Percentiles rank a stretch among this genome's conserved stretches.
These are phyloP conservation scores for Fusarium metavorans DNA, from an alignment of 2,329 filamentous ascomycete genomes.

Conservation along the genomic window DNA sequence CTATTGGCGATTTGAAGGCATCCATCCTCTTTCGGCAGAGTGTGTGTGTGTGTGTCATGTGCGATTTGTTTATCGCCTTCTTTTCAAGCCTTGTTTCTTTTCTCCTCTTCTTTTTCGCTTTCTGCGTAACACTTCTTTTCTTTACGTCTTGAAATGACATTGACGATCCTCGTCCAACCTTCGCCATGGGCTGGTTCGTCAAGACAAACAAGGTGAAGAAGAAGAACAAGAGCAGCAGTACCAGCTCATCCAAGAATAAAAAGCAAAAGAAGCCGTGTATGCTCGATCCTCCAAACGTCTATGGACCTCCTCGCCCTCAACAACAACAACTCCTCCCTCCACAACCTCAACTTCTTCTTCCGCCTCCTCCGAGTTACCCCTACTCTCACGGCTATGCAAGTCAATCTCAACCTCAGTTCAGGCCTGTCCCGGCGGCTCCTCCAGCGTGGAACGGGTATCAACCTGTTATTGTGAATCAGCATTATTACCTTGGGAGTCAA, in stretches of 20 bases:
- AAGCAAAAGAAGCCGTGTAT: constrained; percentile 15
- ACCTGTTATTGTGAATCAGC: constrained; percentile 63
- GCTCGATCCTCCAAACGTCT: constrained; percentile 37
- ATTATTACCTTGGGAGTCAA: constrained; percentile 58
- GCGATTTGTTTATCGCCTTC: constrained; percentile 24
- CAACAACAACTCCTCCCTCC: constrained; percentile 10
- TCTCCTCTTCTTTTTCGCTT: constrained; percentile 1
- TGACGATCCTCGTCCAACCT: neutral
- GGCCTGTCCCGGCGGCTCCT: constrained; percentile 38
- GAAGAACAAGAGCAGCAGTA: constrained; percentile 20
- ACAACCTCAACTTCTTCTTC: constrained; percentile 20
- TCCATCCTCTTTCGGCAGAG: neutral
- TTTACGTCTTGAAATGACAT: neutral
- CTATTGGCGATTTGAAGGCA: constrained; percentile 8
- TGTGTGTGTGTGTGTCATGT: constrained; percentile 16
- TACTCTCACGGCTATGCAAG: constrained; percentile 38
- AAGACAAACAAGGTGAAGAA: constrained; percentile 16
- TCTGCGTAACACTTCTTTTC: neutral
- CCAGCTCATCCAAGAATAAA: neutral
- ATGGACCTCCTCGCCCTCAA: constrained; percentile 15
- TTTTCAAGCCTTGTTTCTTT: neutral
- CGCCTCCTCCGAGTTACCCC: constrained; percentile 1
- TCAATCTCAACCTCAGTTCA: constrained; percentile 41
- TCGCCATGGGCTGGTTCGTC: constrained; percentile 48
- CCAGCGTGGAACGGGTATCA: constrained; percentile 46